Percentiles rank a stretch among this genome's conserved stretches.
These are phyloP conservation scores for Colletotrichum tamarilloi DNA, from an alignment of 2,329 filamentous ascomycete species.

Conservation along the genomic window DNA sequence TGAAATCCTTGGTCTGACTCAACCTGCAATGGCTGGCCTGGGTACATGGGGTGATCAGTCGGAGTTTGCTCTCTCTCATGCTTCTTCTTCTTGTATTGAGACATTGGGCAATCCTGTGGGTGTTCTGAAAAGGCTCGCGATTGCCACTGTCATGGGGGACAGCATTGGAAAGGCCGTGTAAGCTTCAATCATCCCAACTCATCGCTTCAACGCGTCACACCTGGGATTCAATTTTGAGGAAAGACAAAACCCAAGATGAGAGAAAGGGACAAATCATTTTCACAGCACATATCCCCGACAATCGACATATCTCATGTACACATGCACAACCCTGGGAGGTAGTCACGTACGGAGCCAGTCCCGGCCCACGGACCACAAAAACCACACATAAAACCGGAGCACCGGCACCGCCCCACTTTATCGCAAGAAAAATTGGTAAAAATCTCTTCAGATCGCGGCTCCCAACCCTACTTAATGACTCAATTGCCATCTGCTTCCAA, in stretches of 20 bases:
- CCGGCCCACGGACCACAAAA: not conserved
- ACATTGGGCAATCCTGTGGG: no score
- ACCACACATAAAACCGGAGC: not conserved
- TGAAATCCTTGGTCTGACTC: rapidly evolving
- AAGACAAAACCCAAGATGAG: no score
- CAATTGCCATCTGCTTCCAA: rapidly evolving
- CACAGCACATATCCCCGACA: not conserved
- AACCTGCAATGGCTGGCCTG: no score
- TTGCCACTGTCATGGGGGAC: no score
- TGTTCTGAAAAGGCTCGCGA: no score
- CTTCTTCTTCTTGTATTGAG: no score
- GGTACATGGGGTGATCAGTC: no score
- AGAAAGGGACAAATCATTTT: not conserved
- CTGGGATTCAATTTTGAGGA: no score
- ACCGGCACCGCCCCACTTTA: not conserved
- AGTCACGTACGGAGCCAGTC: no score
- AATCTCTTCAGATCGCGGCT: conserved; percentile 7
- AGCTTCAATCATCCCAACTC: no score
- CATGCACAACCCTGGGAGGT: not conserved
- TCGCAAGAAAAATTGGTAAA: not conserved
- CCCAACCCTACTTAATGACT: not conserved
- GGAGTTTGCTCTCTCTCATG: no score
- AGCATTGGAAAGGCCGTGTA: rapidly evolving
- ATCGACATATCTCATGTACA: not conserved
- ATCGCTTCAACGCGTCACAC: no score